Percentiles rank a stretch among this genome's conserved stretches.
Conservation (phyloP, 176 grass and related monocot species). For the Oryza australiensis region DNA sequence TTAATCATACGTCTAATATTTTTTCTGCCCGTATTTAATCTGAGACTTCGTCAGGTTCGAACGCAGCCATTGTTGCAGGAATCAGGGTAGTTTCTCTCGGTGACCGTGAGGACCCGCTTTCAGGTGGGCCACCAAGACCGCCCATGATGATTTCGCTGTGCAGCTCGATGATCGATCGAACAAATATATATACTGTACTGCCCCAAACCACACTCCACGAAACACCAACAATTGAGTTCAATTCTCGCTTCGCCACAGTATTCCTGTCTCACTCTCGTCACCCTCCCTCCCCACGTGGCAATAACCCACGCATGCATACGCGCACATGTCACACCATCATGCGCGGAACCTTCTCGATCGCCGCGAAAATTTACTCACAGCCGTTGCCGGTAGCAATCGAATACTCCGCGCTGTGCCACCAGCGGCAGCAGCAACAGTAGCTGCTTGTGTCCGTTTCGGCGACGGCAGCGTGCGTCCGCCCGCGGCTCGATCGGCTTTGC, state of each 20-base stretch:
- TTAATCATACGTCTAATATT: too few species aligned
- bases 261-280: not conserved
- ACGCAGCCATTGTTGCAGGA: too few species aligned
- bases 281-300: slow-evolving; percentile 13
- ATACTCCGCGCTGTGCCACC: not conserved
- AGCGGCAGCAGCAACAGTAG: not conserved
- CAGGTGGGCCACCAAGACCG: slow-evolving; percentile 15
- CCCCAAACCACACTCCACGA: not conserved
- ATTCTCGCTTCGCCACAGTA: not conserved
- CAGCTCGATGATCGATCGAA: not conserved
- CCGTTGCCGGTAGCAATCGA: not conserved
- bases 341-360: not conserved
- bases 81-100: too few species aligned
- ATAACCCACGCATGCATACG: not conserved
- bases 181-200: not conserved
- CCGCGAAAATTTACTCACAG: too few species aligned
- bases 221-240: not conserved
- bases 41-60: too few species aligned
- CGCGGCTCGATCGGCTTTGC: not conserved
- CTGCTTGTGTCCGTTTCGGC: not conserved
- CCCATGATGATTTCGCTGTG: slow-evolving; percentile 1
- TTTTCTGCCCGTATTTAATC: too few species aligned
- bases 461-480: not conserved
- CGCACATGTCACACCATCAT: not conserved
- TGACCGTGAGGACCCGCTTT: not conserved